Conservation (phyloP, 1,284 basidiomycete genomes). For the Sparassis latifolia region DNA sequence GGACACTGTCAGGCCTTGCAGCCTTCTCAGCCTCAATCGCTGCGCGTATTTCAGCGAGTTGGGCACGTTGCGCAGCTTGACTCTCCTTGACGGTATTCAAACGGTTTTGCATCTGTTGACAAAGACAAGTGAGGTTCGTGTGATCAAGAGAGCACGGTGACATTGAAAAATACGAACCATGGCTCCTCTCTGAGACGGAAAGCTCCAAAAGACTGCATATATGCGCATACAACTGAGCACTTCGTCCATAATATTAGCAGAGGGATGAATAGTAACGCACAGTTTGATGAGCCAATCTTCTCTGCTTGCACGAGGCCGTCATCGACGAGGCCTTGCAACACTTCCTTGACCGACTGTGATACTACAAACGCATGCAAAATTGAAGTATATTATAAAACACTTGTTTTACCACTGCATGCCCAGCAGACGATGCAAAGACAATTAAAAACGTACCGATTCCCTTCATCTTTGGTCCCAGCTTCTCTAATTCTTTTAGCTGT, state of each 20-base stretch:
- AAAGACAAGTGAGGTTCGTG: background rate
- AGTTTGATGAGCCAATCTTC: slow-evolving; percentile 90
- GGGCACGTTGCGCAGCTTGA: slow-evolving; percentile 37
- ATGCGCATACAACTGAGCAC: slow-evolving; percentile 13
- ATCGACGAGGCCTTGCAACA: slow-evolving; percentile 77
- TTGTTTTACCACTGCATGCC: background rate
- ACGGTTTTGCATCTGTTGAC: slow-evolving; percentile 50
- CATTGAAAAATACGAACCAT: slow-evolving; percentile 40
- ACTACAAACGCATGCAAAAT: slow-evolving; percentile 39
- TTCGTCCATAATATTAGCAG: background rate
- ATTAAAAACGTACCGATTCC: slow-evolving; percentile 60
- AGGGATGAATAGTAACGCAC: slow-evolving; percentile 36
- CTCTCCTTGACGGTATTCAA: slow-evolving; percentile 50
- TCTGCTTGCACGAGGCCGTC: slow-evolving; percentile 79
- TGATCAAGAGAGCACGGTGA: background rate
- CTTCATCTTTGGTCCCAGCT: slow-evolving; percentile 76
- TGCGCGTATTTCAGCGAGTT: slow-evolving; percentile 30
- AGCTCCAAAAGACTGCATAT: slow-evolving; percentile 81
- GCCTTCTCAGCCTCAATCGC: slow-evolving; percentile 46
- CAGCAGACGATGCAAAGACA: background rate
- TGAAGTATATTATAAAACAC: background rate
- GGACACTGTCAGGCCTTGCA: slow-evolving; percentile 60
- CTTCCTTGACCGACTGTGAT: slow-evolving; percentile 83
- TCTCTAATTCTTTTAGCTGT: slow-evolving; percentile 85
- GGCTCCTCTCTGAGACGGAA: slow-evolving; percentile 80